These are phyloP conservation scores for Colletotrichum graminicola DNA, from an alignment of 2,329 filamentous ascomycete species.

Conservation along the genomic window DNA sequence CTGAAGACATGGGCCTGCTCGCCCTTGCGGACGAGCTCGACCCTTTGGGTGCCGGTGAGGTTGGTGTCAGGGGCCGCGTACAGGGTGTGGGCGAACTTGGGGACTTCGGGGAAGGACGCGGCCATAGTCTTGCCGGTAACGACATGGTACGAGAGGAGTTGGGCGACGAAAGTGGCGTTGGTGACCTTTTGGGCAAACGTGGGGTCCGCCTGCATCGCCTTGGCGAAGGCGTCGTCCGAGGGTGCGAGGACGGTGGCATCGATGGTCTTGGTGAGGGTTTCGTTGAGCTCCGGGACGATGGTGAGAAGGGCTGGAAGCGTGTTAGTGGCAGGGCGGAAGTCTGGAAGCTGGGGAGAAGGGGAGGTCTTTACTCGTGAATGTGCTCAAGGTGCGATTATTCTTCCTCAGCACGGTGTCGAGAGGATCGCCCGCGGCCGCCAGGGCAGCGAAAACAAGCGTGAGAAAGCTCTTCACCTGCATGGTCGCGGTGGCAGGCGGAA, in stretches of 20 bases:
- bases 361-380: slow-evolving; percentile 43
- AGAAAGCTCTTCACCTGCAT: slow-evolving; percentile 45
- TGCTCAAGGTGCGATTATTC: slow-evolving; percentile 46
- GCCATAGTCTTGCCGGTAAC: slow-evolving; percentile 63
- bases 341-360: background rate
- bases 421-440: slow-evolving; percentile 43
- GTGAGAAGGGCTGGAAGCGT: slow-evolving; percentile 41
- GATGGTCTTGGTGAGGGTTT: slow-evolving; percentile 47
- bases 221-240: slow-evolving; percentile 65
- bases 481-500: slow-evolving; percentile 12
- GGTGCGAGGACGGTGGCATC: slow-evolving; percentile 66
- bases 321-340: background rate
- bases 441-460: slow-evolving; percentile 43
- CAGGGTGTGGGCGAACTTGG: slow-evolving; percentile 48
- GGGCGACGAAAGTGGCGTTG: slow-evolving; percentile 58
- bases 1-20: slow-evolving; percentile 57
- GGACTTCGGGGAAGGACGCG: slow-evolving; percentile 46
- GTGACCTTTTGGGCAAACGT: slow-evolving; percentile 49
- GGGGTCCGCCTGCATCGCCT: slow-evolving; percentile 48
- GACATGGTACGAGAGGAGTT: slow-evolving; percentile 72
- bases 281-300: slow-evolving; percentile 44
- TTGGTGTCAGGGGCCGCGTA: slow-evolving; percentile 58
- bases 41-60: slow-evolving; percentile 62
- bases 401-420: slow-evolving; percentile 43
- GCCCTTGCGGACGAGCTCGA: slow-evolving; percentile 58